Base-by-base conservation (phyloP, 2,329 filamentous ascomycete genomes). In the Madurella fahalii region DNA sequence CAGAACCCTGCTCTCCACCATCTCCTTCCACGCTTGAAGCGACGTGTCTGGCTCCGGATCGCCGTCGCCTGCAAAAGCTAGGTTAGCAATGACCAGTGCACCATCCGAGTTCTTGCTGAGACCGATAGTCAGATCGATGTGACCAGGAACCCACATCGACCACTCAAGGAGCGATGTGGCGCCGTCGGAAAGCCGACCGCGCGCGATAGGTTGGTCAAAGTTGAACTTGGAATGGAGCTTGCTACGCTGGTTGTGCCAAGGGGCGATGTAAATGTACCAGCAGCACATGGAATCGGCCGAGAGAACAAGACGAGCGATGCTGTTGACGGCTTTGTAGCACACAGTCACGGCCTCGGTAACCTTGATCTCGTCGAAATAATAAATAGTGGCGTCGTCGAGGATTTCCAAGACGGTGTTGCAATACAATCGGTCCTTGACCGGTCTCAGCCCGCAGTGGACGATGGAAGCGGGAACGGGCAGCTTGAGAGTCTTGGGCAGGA, bases 231-330 rank as follows among this genome's bases (percentile, higher is more conserved):
- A 40, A n/a, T 53, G 53, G 15, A 58, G 47, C 9, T 30, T 15
- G 5, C 13, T 8, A 9, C 37, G 49, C 1, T n/a, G 16, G 12
- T 9, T 47, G 32, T 53, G 41, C 45, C 44, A 54, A 18, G 56
- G 58, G 11, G 47, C 50, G 30, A 60, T 12, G 49, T 56, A 58
- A 15, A 63, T 56, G 48, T 61, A 63, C 55, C 52, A 58, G 5
- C 18, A 30, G 42, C 42, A 53, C 15, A 4, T 34, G 0, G 31
- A 48, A 5, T 47, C 42, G 4, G 52, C 25, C 4, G 49, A 40
- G 31, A 63, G 15, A 12, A 61, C 57, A 1, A 63, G 53, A n/a
- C 53, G 57, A 11, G 59, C 59, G 15, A 55, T 40, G 50, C 52
- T 60, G 37, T 53, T 13, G 34, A 15, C 9, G 15, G 52, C 42